Base-by-base conservation (phyloP, 345 rosid species). In the Sapria himalayana region DNA sequence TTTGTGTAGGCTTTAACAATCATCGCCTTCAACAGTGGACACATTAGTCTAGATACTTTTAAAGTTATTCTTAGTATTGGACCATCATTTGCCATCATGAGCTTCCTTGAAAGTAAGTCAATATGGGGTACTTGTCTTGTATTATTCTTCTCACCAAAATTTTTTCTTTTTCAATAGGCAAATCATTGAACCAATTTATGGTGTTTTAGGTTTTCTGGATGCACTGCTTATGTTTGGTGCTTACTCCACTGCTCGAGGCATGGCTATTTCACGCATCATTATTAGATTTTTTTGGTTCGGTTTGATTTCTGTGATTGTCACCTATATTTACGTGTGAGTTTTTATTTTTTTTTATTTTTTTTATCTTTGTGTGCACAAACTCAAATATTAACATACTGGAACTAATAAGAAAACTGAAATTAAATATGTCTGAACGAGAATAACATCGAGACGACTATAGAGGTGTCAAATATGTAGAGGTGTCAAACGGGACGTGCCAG, bases 221-320 rank as follows among this genome's bases (percentile, higher is more conserved):
- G 91, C 79, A 41, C 39, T 89, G 50, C 86, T 89, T 52, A 89
- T 71, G 84, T 79, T 57, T 60, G 98, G 98, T 38, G 95, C 98
- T 18, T 89, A 89, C 63, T 52, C 70, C 42, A 69, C 82, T 15
- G 76, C 95, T 7, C 71, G 95, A 66, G 98, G 84, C 68, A 82
- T 89, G 98, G 98, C 98, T 44, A 72, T 89, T 56, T 82, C 98
- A 25, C 74, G 95, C 62, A 64, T 89, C 38, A 66, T 89, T 54
- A 82, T 89, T 50, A 64, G 70, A 56, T 82, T 89, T 54, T 65
- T 89, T 54, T 89, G 95, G 95, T 64, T 74, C 61, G 93, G 75
- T 37, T 54, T 61, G 71, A 58, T 56, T 47, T 73, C 98, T 23
- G 93, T 39, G 36, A 64, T 68, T 50, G 69, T 79, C 51, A 65